Base-by-base conservation (phyloP, 345 rosid genomes). In the Raphanus sativus region DNA sequence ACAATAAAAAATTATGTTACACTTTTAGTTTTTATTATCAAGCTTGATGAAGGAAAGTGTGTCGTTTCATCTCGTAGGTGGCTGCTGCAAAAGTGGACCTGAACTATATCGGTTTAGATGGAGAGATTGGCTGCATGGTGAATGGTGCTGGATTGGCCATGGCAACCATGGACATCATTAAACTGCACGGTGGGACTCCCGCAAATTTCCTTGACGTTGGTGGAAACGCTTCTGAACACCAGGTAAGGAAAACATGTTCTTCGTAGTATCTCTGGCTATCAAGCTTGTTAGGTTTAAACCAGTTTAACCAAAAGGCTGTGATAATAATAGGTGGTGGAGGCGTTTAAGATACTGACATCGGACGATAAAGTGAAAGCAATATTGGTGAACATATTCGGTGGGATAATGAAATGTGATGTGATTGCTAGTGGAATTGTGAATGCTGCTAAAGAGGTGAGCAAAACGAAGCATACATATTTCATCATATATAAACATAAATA, bases 41-140 rank as follows among this genome's bases (percentile, higher is more conserved):
- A 29, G 5, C 10, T 16, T 67, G 61, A 10, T 29, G 6, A 59
- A 73, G 60, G 33, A 50, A 24, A 17, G 8, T 29, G n/a, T 2
- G 69, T 28, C n/a, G 40, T 34, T 0, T 10, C 40, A 8, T 79
- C 50, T 73, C 21, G 56, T 69, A 93, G 99, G 99, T 95, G 76
- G 84, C 93, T 82, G 98, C 98, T 69, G 94, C 96, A 65, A 84
- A 90, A 83, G 98, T 93, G 64, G 99, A 96, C 88, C 83, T 96
- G 83, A 96, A 96, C 86, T 96, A 96, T 70, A 96, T 93, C 38
- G 99, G 99, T 29, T 81, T 95, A 65, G 99, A 96, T 80, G 99
- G 99, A 64, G 99, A 96, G 87, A 96, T 96, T 78, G 99, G 99
- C 63, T 96, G 99, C 91, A 96, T 96, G 99, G 99, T 96, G 67